These are phyloP conservation scores for Saururus chinensis DNA, from an alignment of 164 flowering plant species.

Conservation along the genomic window DNA sequence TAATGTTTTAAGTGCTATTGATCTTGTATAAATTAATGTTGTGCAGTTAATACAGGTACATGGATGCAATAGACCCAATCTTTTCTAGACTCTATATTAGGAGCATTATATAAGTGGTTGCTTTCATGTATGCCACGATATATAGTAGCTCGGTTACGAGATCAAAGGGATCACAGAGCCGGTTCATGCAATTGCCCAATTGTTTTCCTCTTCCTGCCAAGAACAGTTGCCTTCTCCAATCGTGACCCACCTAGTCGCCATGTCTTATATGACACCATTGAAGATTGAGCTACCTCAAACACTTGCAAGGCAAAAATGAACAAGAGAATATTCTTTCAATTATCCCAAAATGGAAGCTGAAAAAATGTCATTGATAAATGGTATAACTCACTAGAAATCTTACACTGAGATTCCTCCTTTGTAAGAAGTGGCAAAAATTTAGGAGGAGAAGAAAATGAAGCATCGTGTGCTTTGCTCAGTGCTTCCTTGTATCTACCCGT, in stretches of 20 bases:
- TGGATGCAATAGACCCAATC: no score
- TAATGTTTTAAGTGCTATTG: no score
- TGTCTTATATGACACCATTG: constrained; percentile 71
- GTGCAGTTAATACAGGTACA: no score
- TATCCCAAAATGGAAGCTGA: background rate
- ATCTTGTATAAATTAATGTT: no score
- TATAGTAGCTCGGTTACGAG: no score
- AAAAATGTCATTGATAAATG: background rate
- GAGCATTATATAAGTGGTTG: no score
- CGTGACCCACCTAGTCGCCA: constrained; percentile 88
- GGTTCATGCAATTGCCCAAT: constrained; percentile 17
- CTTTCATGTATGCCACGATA: no score
- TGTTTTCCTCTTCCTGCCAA: constrained; percentile 73
- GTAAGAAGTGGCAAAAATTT: constrained; percentile 52
- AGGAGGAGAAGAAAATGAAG: constrained; percentile 41
- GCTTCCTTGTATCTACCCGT: constrained; percentile 68
- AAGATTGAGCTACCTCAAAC: constrained; percentile 72
- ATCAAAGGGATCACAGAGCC: background rate
- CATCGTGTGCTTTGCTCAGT: constrained; percentile 61
- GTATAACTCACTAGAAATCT: constrained; percentile 15
- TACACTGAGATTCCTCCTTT: constrained; percentile 62
- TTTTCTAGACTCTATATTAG: no score
- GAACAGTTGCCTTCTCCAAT: constrained; percentile 71
- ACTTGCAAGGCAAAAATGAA: constrained; percentile 26
- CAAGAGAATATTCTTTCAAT: background rate